Evolutionary conservation across 2,329 filamentous ascomycete species (phyloP), one percentile per base, ranked within the genome.

Genomic region (Xylaria hypoxylon): DNA sequence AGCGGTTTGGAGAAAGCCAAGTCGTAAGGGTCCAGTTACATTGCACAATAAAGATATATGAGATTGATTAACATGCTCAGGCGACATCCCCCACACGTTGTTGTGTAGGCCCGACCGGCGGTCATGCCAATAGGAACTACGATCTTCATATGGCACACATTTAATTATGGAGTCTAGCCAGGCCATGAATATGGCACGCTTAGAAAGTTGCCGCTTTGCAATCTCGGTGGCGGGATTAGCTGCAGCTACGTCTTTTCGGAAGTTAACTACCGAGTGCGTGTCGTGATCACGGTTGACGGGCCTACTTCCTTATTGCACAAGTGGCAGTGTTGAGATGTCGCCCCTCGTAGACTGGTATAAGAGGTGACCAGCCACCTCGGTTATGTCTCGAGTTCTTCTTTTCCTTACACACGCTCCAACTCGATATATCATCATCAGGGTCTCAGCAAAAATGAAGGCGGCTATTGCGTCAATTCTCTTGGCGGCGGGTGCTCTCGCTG

Each of bases 271-370:
- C 74, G 76, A 75, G 69, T 64, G 57, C 38, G 64, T 72, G 59
- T 77, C 74, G 71, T 72, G 70, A 69, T 66, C 40, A 53, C 40
- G 48, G 50, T 42, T 70, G 44, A 70, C 74, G 76, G 75, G 71
- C 74, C 76, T 76, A 58, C 65, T 77, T 76, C 74, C 75, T 75
- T 71, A 75, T 77, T 77, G 63, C 52, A 44, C 44, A 44, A 22
- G 62, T 57, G 28, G 31, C 26, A 59, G 11, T n/a, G 19, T 22
- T 28, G 10, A 57, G 31, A 51, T 65, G 42, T 45, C 22, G 57
- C 38, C 45, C 48, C 48, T 59, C 19, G 22, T 10, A 33, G 26
- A 52, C 38, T 26, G 61, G 60, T 76, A 77, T 76, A 77, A 75
- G 73, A 76, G 65, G 71, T 28, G 42, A 19, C 40, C 8, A 31